These are phyloP conservation scores for Vicia villosa DNA, from an alignment of 306 rosid genomes.

Conservation along the genomic window DNA sequence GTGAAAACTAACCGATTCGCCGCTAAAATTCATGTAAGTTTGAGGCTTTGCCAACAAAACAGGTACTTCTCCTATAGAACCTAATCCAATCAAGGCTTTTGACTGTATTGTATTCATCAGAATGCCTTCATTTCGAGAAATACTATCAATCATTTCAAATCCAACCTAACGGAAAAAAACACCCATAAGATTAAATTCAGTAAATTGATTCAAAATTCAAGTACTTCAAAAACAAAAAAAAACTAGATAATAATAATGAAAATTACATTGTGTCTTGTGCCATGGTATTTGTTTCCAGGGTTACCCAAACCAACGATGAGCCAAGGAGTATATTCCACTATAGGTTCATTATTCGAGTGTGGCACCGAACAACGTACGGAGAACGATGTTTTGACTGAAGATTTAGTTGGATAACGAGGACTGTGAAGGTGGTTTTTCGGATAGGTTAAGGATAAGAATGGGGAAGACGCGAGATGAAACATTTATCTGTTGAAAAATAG, in stretches of 20 bases:
- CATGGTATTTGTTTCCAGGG: constrained; percentile 89
- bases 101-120: constrained; percentile 87
- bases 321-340: constrained; percentile 97
- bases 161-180: constrained; percentile 66
- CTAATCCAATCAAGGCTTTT: constrained; percentile 88
- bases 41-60: constrained; percentile 93
- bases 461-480: constrained; percentile 57
- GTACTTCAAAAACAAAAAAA: too few species aligned
- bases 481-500: constrained; percentile 54
- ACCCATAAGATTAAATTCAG: constrained; percentile 11
- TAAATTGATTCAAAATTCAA: too few species aligned
- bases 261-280: constrained; percentile 90
- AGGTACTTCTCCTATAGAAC: constrained; percentile 91
- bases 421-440: constrained; percentile 41
- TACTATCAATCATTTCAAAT: constrained; percentile 77
- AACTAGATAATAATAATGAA: background rate
- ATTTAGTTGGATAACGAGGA: constrained; percentile 32
- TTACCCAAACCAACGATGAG: constrained; percentile 92
- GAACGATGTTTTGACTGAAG: constrained; percentile 40
- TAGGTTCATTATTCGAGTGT: constrained; percentile 44
- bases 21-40: constrained; percentile 84
- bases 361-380: constrained; percentile 60
- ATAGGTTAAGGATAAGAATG: constrained; percentile 46
- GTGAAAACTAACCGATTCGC: constrained; percentile 81
- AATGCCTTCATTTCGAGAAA: constrained; percentile 68